Evolutionary conservation across 768 basidiomycete genomes (phyloP), one percentile per base, ranked within the genome.

Genomic region (Scleroderma citrinum): DNA sequence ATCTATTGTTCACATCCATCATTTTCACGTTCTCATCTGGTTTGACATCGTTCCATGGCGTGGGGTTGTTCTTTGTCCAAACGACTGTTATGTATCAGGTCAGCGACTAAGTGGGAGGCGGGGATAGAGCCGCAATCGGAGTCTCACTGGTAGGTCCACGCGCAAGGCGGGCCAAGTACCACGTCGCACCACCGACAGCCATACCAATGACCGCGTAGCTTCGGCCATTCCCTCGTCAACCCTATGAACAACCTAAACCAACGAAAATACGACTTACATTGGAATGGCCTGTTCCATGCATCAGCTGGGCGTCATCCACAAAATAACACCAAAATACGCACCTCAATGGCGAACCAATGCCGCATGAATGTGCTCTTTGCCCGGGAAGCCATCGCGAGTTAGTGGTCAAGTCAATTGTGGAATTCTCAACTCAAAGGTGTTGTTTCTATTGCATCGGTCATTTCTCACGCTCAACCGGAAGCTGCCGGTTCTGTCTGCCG

Each of bases 21-120:
- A 92, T 38, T 70, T 92, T 92, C 46, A 77, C 87, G 55, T 79
- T 79, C 68, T 92, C 82, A 60, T 84, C 75, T 34, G 76, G 82
- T 64, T 87, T 76, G 63, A 92, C 77, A 49, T 79, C 76, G 69
- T 89, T 88, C 87, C 88, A 93, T n/a, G 92, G 92, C 19, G 82
- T 83, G 31, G 90, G 90, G 75, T 94, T 93, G 65, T 61, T 65
- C 65, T 71, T 77, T 58, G 81, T 76, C 82, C 81, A 83, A 49
- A 82, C 65, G 48, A 81, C 79, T 80, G 49, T n/a, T n/a, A n/a
- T 23, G 19, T 11, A 4, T 36, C 19, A 30, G 12, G 17, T 59
- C 38, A 52, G 50, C 31, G 41, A 43, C 17, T n/a, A 37, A 35
- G 20, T 44, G 49, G 29, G 31, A 42, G 19, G 21, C 17, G 19